Evolutionary conservation across 257 asterid genomes (phyloP).

Genomic region (Solanum microdontum): DNA sequence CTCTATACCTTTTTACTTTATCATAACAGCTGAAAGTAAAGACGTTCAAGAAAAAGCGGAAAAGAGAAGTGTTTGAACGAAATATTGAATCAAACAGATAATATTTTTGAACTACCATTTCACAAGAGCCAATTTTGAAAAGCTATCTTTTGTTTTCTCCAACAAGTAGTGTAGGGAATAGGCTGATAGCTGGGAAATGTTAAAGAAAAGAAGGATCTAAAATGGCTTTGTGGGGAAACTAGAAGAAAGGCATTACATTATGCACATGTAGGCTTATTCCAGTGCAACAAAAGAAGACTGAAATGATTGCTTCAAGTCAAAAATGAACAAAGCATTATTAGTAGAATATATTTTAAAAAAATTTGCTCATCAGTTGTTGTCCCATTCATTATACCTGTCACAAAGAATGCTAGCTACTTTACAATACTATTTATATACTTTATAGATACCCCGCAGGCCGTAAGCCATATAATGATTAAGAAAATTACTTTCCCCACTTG

Average conservation of each 20-base stretch:
- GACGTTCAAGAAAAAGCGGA: background rate
- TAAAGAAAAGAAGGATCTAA: slow-evolving; percentile 1
- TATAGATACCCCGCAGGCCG: background rate
- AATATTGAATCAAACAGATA: background rate
- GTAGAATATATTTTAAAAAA: background rate
- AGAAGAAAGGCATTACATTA: background rate
- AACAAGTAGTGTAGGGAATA: background rate
- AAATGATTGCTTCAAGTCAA: slow-evolving; percentile 9
- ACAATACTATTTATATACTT: background rate
- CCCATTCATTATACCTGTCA: slow-evolving; percentile 3
- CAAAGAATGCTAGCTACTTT: background rate
- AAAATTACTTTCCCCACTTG: background rate
- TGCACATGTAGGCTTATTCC: background rate
- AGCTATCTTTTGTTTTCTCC: background rate
- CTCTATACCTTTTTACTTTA: background rate
- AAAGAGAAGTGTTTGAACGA: background rate
- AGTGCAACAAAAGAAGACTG: slow-evolving; percentile 1
- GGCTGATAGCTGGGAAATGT: background rate
- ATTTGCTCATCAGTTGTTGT: background rate
- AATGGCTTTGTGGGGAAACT: background rate
- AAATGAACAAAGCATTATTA: slow-evolving; percentile 4
- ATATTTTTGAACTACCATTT: background rate
- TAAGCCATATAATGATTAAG: background rate
- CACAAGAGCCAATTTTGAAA: background rate
- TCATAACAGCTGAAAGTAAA: background rate